These are phyloP conservation scores for Blyttiomyces sp. DNA, from an alignment of 371 early-diverging fungal species.

Conservation along the genomic window DNA sequence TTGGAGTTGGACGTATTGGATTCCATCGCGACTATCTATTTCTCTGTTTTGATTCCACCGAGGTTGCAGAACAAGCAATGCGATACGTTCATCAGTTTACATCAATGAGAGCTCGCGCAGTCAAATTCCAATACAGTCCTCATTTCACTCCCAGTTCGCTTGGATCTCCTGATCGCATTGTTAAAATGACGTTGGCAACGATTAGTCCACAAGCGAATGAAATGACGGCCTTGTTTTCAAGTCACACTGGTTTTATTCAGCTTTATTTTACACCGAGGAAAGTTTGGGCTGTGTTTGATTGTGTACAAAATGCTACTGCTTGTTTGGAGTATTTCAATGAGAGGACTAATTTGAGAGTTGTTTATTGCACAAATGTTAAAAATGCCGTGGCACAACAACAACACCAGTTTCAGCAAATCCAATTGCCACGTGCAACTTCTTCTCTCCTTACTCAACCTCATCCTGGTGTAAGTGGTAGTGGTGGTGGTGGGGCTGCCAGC, in stretches of 20 bases:
- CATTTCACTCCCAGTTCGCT: slow-evolving; percentile 20
- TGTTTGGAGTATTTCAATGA: slow-evolving; percentile 15
- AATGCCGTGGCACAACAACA: neutral
- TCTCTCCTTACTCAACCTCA: too few relatives aligned
- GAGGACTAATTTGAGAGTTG: slow-evolving; percentile 8
- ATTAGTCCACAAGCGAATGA: slow-evolving; percentile 11
- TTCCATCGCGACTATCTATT: slow-evolving; percentile 16
- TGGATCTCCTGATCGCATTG: slow-evolving; percentile 8
- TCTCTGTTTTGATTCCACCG: slow-evolving; percentile 5
- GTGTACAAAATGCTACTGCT: neutral
- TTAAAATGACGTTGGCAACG: slow-evolving; percentile 18
- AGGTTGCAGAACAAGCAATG: neutral
- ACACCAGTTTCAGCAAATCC: too few relatives aligned
- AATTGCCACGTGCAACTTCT: too few relatives aligned
- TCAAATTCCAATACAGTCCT: slow-evolving; percentile 20
- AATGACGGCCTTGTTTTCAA: slow-evolving; percentile 5
- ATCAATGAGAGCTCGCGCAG: slow-evolving; percentile 21
- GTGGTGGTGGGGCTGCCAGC: too few relatives aligned
- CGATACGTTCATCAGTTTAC: slow-evolving; percentile 2
- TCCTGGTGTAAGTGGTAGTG: too few relatives aligned
- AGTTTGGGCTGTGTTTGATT: slow-evolving; percentile 14
- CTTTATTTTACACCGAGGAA: slow-evolving; percentile 12
- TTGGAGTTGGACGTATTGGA: neutral
- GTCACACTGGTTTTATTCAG: slow-evolving; percentile 7
- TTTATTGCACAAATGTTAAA: slow-evolving; percentile 14